A percentile compares a stretch with the other conserved stretches of the same genome.
Evolutionary conservation across 2,329 filamentous ascomycete species (phyloP).

Genomic region (Clarireedia homoeocarpa): DNA sequence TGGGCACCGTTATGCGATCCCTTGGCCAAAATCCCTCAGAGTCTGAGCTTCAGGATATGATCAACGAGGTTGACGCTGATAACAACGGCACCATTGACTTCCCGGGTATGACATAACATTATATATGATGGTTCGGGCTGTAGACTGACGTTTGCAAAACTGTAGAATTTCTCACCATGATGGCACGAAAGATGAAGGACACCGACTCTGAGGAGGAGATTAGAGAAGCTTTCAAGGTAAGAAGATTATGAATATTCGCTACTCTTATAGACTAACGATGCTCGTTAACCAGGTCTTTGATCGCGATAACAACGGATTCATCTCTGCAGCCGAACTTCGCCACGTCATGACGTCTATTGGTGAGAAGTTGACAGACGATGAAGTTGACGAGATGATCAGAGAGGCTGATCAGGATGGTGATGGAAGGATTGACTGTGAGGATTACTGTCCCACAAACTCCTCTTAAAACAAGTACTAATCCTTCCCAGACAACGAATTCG

Average conservation of each 20-base stretch:
- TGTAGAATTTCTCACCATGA: conserved; percentile 87
- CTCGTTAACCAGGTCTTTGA: conserved; percentile 56
- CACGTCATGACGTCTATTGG: conserved; percentile 91
- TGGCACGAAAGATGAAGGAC: conserved; percentile 92
- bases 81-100: conserved; percentile 93
- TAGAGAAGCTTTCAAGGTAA: conserved; percentile 77
- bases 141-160: conserved; percentile 10
- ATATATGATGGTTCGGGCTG: conserved; percentile 20
- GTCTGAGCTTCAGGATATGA: conserved; percentile 88
- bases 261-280: conserved; percentile 1
- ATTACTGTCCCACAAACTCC: background rate
- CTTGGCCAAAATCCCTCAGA: conserved; percentile 85
- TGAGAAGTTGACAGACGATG: conserved; percentile 84
- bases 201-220: conserved; percentile 89
- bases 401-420: conserved; percentile 87
- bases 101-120: conserved; percentile 54
- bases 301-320: conserved; percentile 87
- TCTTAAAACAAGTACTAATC: conserved; percentile 14
- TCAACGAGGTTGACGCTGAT: conserved; percentile 87
- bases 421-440: conserved; percentile 78
- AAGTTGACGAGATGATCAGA: conserved; percentile 90
- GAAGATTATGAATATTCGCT: conserved; percentile 7
- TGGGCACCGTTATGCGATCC: conserved; percentile 85
- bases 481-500: conserved; percentile 75
- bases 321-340: conserved; percentile 78